Evolutionary conservation across 1,139 yeast genomes (phyloP).

Genomic region (Geotrichum carabidarum): DNA sequence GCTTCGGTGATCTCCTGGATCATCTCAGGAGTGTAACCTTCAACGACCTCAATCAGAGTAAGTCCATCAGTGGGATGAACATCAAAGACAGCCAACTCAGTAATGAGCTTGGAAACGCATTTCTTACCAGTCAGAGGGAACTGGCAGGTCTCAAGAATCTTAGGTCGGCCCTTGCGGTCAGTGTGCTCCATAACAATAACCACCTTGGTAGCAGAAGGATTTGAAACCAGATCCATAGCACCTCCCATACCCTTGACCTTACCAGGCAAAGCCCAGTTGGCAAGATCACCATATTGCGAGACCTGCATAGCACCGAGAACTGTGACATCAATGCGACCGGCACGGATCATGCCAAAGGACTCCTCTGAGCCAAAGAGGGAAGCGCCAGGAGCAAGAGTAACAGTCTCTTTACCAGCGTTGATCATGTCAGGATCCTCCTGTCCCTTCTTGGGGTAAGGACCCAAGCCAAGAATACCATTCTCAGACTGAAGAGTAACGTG

Average conservation of each 20-base stretch:
- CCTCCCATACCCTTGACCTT: constrained; percentile 53
- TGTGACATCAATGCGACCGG: constrained; percentile 46
- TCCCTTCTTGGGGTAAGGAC: constrained; percentile 45
- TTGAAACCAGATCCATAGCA: constrained; percentile 52
- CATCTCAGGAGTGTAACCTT: constrained; percentile 42
- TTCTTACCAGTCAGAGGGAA: constrained; percentile 48
- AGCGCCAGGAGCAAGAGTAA: constrained; percentile 45
- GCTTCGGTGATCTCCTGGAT: constrained; percentile 43
- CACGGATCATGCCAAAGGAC: constrained; percentile 48
- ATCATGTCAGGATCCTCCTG: constrained; percentile 47
- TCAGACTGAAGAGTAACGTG: constrained; percentile 46
- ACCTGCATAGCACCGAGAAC: constrained; percentile 51
- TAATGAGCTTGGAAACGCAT: constrained; percentile 46
- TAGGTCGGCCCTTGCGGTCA: constrained; percentile 46
- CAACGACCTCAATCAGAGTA: constrained; percentile 42
- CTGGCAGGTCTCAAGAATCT: constrained; percentile 43
- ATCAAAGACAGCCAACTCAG: constrained; percentile 50
- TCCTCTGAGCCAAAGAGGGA: constrained; percentile 49
- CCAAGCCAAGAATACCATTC: constrained; percentile 49
- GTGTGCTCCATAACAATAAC: constrained; percentile 49
- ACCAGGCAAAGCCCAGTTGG: constrained; percentile 52
- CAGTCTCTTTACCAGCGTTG: constrained; percentile 52
- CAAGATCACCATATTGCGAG: constrained; percentile 46
- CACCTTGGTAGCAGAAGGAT: constrained; percentile 45
- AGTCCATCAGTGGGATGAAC: constrained; percentile 40